Base-by-base conservation (phyloP, 768 basidiomycete species). In the Pisolithus tinctorius region DNA sequence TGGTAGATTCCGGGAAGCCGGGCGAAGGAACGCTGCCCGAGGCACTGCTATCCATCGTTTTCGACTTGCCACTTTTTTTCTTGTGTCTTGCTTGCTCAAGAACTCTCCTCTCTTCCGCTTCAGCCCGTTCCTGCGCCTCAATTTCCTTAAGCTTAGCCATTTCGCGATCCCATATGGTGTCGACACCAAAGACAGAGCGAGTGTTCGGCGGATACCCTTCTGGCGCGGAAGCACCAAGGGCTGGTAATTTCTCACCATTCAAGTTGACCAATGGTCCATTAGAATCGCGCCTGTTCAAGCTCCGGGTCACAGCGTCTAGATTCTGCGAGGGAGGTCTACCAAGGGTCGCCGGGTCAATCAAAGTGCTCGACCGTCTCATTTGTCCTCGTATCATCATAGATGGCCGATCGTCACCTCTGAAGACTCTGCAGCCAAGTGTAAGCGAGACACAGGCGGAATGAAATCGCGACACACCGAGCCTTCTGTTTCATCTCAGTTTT, bases 91-190 rank as follows among this genome's bases (percentile, higher is more conserved):
- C 73, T 45, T 70, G 76, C 52, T 82, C 78, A 48, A 61, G 65
- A 45, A 64, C 72, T 62, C 60, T 71, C 48, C 70, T 74, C 31
- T 73, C 77, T 53, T 81, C 80, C n/a, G 74, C 77, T 51, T 81
- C 83, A 10, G 60, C 63, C 50, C 71, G 76, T 63, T 93, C 92
- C 47, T 60, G 64, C 11, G 80, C 83, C 64, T 95, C 85, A 0
- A 93, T 88, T 53, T 82, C 75, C 55, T 80, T 80, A 48, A 95
- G 72, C 65, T 89, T 95, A 16, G 69, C 79, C 74, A 93, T 78
- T 67, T 96, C 93, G 38, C 81, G 77, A 62, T 94, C 87, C 93
- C 93, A 95, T 9, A 95, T 60, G n/a, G 86, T 87, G 65, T 96
- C 93, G 1, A 89, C 86, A 2, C 93, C 93, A 60, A 95, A 96